Base-by-base conservation (phyloP, 148 eudicot species). In the Persicaria maculosa region DNA sequence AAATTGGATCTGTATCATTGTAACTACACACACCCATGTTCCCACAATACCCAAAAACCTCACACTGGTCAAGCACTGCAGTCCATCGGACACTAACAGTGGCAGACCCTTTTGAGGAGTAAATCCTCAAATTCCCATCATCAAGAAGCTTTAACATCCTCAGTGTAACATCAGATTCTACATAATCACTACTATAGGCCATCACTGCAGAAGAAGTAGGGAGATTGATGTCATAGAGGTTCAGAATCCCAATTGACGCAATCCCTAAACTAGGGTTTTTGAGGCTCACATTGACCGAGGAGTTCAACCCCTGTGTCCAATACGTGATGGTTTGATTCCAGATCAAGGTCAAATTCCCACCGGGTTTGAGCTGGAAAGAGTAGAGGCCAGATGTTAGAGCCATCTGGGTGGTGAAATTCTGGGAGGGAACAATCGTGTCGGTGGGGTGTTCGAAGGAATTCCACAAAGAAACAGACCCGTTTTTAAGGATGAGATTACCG, bases 11-110 rank as follows among this genome's bases (percentile, higher is more conserved):
- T 6, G 91, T 77, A 46, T 88, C 89, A 70, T 91, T 90, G 83
- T 94, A 94, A 68, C 90, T 91, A 76, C 98, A 94, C n/a, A 94
- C 79, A 12, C 98, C 98, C 75, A 85, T 74, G 61, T 90, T 85
- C 73, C 98, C 98, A 85, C 98, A 94, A 19, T 79, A 94, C n/a
- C 97, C 98, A 72, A 81, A 94, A 52, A 94, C 93, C 48, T 77
- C 71, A 79, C 98, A 94, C 52, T 88, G 95, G 78, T 94, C 90
- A 82, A 79, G 75, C 8, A 93, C 88, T 36, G 95, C 98, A 44
- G 89, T 76, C 98, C 98, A 93, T 15, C 86, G 79, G 52, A 71
- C 81, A 40, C 44, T 67, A 20, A 40, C 22, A 17, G 54, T 76
- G 1, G 83, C 78, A 75, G 88, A 79, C 1, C 87, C 88, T 6